phyloP scores from a whole-genome alignment of 2,329 filamentous ascomycete species.

The Nothomitra cinnamomea region DNA sequence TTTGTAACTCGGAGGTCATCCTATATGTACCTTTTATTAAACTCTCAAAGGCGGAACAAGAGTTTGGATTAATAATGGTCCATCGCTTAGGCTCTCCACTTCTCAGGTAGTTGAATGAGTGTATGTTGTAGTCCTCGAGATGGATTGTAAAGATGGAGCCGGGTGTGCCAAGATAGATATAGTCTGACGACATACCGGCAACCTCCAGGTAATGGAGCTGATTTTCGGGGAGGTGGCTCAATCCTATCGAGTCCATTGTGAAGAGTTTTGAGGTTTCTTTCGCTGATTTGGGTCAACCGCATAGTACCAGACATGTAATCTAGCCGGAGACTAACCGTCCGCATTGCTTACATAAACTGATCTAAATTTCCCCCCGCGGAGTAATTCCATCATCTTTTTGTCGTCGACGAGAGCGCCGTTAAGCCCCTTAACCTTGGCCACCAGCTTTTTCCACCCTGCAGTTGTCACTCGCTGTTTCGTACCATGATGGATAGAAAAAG shows the following conservation, averaged over 20 bases:
- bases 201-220: neutral
- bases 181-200: neutral
- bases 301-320: neutral
- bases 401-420: neutral
- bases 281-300: neutral
- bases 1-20: too few species aligned
- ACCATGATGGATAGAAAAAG: neutral
- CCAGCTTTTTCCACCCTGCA: neutral
- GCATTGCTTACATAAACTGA: slow-evolving; percentile 1
- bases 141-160: neutral
- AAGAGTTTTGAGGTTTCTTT: neutral
- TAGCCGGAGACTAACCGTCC: neutral
- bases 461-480: neutral
- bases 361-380: neutral
- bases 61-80: neutral
- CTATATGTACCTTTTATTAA: neutral
- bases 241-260: neutral
- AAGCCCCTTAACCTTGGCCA: neutral
- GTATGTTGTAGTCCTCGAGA: neutral
- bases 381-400: neutral
- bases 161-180: neutral
- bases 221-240: neutral
- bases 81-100: neutral
- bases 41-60: neutral
- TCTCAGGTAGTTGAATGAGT: neutral